phyloP scores from a whole-genome alignment of 441 rosid species.

The Raphanus hybrid region DNA sequence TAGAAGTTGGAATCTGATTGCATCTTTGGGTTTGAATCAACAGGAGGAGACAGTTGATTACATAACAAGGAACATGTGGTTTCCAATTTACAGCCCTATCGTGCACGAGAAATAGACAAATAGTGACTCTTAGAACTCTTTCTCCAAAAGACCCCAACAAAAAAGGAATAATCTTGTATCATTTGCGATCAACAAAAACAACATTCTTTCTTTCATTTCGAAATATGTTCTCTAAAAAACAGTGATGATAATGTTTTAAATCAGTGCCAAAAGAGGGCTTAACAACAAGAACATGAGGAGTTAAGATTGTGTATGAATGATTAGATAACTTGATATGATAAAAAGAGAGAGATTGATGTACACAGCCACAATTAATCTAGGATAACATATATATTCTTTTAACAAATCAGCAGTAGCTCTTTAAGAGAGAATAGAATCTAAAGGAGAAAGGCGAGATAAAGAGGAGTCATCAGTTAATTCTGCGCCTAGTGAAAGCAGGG shows the following conservation, averaged over 20 bases:
- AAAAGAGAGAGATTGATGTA: too few relatives aligned
- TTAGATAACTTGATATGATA: not conserved
- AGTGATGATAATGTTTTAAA: slow-evolving; percentile 5
- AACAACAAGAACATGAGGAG: slow-evolving; percentile 23
- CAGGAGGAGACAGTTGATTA: slow-evolving; percentile 81
- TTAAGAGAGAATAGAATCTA: too few relatives aligned
- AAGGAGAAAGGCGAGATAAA: not conserved
- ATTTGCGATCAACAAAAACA: slow-evolving; percentile 29
- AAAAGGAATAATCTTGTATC: not conserved
- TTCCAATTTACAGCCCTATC: slow-evolving; percentile 88
- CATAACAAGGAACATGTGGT: slow-evolving; percentile 81
- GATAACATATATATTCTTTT: too few relatives aligned
- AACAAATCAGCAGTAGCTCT: too few relatives aligned
- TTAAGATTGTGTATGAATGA: slow-evolving; percentile 4
- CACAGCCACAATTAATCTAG: too few relatives aligned
- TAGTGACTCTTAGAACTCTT: not conserved
- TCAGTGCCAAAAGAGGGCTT: slow-evolving; percentile 7
- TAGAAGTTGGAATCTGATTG: slow-evolving; percentile 8
- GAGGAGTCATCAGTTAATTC: slow-evolving; percentile 12
- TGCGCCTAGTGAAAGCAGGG: slow-evolving; percentile 27
- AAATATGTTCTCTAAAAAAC: slow-evolving; percentile 4
- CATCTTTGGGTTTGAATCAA: slow-evolving; percentile 20
- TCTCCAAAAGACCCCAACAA: slow-evolving; percentile 1
- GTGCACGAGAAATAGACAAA: slow-evolving; percentile 77
- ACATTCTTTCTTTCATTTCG: slow-evolving; percentile 21